Percentiles rank a stretch among this genome's conserved stretches.
Conservation (phyloP, 495 filamentous ascomycete species). For the Staphylotrichum longicolle region DNA sequence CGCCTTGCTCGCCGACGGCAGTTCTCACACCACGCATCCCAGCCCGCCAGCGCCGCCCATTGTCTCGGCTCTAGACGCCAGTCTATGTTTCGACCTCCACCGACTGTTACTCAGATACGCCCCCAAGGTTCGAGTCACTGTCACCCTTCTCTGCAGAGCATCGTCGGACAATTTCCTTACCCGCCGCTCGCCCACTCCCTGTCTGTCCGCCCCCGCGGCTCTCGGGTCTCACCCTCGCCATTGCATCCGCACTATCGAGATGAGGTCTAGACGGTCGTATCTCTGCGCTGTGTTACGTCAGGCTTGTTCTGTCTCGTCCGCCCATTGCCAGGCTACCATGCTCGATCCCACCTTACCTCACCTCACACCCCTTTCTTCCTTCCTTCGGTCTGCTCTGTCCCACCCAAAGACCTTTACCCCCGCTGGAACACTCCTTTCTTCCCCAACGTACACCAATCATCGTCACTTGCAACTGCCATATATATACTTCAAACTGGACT, state of each 20-base stretch:
- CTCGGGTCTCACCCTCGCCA: constrained; percentile 10
- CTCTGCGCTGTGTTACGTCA: neutral
- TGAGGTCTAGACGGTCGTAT: neutral
- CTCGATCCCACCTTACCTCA: no score
- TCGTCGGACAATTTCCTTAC: constrained; percentile 11
- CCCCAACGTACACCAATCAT: no score
- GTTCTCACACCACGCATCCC: neutral
- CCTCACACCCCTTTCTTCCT: no score
- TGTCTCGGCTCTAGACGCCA: constrained; percentile 15
- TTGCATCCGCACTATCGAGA: constrained; percentile 16
- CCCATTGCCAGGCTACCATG: no score
- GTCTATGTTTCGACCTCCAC: neutral
- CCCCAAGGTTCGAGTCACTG: constrained; percentile 9
- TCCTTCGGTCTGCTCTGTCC: no score
- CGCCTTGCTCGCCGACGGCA: neutral
- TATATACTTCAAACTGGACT: no score
- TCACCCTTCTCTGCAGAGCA: constrained; percentile 8
- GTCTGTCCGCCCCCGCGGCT: neutral
- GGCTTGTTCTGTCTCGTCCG: neutral
- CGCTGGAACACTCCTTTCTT: no score
- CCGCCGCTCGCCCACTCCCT: constrained; percentile 2
- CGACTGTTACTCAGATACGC: constrained; percentile 6
- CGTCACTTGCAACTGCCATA: no score
- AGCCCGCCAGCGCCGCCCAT: neutral
- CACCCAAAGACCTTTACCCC: no score